These are phyloP conservation scores for Rhynchospora tenuis DNA, from an alignment of 176 grass and related monocot species.

Conservation along the genomic window DNA sequence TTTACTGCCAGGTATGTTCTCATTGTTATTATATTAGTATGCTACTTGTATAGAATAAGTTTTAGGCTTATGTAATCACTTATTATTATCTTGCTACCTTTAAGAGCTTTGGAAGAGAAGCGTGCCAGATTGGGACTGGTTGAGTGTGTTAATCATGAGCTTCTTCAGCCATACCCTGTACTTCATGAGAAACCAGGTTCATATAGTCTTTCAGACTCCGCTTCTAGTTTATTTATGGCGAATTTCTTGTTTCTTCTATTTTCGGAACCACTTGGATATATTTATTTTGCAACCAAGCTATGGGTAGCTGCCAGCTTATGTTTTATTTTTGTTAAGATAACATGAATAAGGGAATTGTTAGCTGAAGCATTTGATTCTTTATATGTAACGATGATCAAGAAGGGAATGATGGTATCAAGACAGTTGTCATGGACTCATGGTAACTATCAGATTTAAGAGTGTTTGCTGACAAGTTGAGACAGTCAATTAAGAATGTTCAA, in stretches of 20 bases:
- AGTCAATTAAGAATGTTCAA: background rate
- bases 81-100: constrained; percentile 7
- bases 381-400: background rate
- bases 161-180: constrained; percentile 96
- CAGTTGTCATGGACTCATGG: background rate
- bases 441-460: background rate
- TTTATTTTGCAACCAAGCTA: background rate
- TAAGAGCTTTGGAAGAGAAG: constrained; percentile 95
- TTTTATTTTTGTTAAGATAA: background rate
- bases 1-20: constrained; percentile 72
- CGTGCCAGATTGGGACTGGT: constrained; percentile 83
- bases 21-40: background rate
- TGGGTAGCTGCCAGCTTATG: background rate
- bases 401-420: background rate
- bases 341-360: background rate
- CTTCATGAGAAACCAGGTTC: constrained; percentile 97
- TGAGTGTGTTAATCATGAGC: constrained; percentile 97
- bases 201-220: background rate
- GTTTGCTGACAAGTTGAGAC: background rate
- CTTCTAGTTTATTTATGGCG: background rate
- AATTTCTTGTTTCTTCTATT: background rate
- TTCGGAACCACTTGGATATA: background rate
- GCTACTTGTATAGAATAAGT: background rate
- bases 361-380: background rate
- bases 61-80: background rate